These are phyloP conservation scores for Larix kaempferi DNA, from an alignment of 75 land plant species.

Conservation along the genomic window DNA sequence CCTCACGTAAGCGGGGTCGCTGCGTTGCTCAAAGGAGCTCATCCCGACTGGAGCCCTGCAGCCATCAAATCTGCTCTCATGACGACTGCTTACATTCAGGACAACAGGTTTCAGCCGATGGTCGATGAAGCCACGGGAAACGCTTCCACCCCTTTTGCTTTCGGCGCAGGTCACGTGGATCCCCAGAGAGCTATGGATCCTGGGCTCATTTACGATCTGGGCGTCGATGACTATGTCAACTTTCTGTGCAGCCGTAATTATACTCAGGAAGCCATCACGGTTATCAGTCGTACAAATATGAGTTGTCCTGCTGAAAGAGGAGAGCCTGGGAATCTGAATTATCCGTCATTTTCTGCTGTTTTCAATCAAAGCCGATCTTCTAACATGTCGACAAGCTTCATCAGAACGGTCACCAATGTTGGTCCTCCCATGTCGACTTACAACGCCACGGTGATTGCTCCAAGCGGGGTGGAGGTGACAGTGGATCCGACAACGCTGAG, in stretches of 20 bases:
- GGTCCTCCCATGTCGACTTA: conserved; percentile 45
- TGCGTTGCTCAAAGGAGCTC: conserved; percentile 76
- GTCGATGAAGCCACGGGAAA: conserved; percentile 76
- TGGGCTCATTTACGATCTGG: conserved; percentile 53
- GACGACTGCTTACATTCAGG: conserved; percentile 73
- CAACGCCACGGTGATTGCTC: conserved; percentile 12
- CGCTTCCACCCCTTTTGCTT: conserved; percentile 51
- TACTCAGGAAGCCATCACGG: background rate
- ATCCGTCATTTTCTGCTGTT: conserved; percentile 59
- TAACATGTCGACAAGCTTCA: conserved; percentile 41
- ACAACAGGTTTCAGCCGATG: conserved; percentile 45
- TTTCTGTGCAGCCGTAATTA: conserved; percentile 27
- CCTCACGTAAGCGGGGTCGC: conserved; percentile 87
- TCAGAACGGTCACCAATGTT: conserved; percentile 68
- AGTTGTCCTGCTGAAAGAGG: conserved; percentile 24
- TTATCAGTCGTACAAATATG: background rate
- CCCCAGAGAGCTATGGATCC: conserved; percentile 44
- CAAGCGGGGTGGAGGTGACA: conserved; percentile 40
- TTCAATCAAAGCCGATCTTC: conserved; percentile 33
- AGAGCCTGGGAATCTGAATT: conserved; percentile 54
- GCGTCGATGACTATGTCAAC: conserved; percentile 32
- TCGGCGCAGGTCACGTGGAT: conserved; percentile 42
- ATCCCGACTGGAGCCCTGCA: conserved; percentile 85
- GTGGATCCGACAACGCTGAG: conserved; percentile 47
- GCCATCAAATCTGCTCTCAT: conserved; percentile 83